These are phyloP conservation scores for Orbilia brochopaga DNA, from an alignment of 2,329 filamentous ascomycete genomes.

Conservation along the genomic window DNA sequence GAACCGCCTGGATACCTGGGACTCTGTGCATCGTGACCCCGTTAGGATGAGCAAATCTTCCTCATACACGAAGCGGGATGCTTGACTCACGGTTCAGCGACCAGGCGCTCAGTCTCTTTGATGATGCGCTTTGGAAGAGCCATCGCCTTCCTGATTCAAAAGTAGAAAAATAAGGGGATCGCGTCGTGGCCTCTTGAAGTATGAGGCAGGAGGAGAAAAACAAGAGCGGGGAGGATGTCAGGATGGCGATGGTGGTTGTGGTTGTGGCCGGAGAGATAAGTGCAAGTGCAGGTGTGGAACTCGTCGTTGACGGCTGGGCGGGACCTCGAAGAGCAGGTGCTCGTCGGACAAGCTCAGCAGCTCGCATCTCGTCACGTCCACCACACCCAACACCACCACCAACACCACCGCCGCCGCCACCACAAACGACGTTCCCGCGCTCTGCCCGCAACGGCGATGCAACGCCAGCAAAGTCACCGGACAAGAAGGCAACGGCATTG, in stretches of 20 bases:
- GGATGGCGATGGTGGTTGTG: neutral
- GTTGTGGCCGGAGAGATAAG: constrained; percentile 14
- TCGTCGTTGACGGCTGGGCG: constrained; percentile 47
- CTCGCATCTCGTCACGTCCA: neutral
- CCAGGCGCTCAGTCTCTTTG: constrained; percentile 96
- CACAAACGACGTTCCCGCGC: neutral
- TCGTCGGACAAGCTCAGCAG: neutral
- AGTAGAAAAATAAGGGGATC: neutral
- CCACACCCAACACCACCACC: neutral
- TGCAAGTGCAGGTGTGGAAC: constrained; percentile 14
- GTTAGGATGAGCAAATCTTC: constrained; percentile 33
- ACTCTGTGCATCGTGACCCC: constrained; percentile 67
- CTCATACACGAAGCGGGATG: constrained; percentile 8
- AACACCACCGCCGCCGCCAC: too few relatives aligned
- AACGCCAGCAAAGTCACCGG: too few relatives aligned
- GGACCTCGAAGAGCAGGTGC: constrained; percentile 4
- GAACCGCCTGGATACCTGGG: constrained; percentile 91
- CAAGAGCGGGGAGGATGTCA: neutral
- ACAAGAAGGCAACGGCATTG: too few relatives aligned
- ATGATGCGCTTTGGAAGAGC: constrained; percentile 94
- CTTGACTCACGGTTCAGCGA: constrained; percentile 86
- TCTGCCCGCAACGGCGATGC: too few relatives aligned
- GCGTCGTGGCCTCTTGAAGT: neutral
- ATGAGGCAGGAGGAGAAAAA: constrained; percentile 8
- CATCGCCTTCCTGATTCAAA: constrained; percentile 58